These are phyloP conservation scores for Flueggea neowawraea DNA, from an alignment of 441 rosid genomes.

Conservation along the genomic window DNA sequence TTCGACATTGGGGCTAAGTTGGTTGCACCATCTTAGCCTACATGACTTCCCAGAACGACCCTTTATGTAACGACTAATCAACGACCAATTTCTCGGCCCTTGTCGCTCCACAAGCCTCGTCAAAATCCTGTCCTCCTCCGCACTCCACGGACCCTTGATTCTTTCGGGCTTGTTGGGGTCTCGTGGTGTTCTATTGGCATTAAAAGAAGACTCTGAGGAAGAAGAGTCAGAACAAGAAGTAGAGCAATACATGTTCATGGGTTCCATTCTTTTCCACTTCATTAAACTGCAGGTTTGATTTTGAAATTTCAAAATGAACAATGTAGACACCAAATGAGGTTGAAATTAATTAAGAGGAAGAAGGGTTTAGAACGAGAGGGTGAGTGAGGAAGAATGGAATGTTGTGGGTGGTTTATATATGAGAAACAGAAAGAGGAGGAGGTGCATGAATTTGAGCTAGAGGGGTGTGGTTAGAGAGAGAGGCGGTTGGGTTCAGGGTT, in stretches of 20 bases:
- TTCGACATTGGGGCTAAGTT: slow-evolving; percentile 59
- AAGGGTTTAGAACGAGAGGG: neutral
- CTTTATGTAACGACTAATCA: slow-evolving; percentile 53
- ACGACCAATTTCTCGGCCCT: slow-evolving; percentile 67
- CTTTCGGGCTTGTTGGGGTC: slow-evolving; percentile 22
- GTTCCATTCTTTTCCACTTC: slow-evolving; percentile 33
- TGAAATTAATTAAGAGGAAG: no score
- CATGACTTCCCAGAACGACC: slow-evolving; percentile 78
- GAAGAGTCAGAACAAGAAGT: slow-evolving; percentile 44
- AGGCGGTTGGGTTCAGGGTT: slow-evolving; percentile 21
- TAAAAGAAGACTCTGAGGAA: slow-evolving; percentile 47
- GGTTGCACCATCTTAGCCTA: slow-evolving; percentile 76
- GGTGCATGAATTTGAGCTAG: slow-evolving; percentile 32
- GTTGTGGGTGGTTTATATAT: slow-evolving; percentile 7
- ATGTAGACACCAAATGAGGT: no score
- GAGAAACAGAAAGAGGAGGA: neutral
- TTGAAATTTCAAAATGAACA: no score
- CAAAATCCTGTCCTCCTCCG: slow-evolving; percentile 63
- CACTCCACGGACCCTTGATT: slow-evolving; percentile 77
- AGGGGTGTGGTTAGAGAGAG: neutral
- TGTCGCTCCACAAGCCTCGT: slow-evolving; percentile 49
- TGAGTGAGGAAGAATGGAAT: neutral
- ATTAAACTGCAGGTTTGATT: no score
- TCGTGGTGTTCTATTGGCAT: slow-evolving; percentile 17
- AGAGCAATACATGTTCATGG: slow-evolving; percentile 32